These are phyloP conservation scores for Misopates orontium DNA, from an alignment of 257 asterid species.

Conservation along the genomic window DNA sequence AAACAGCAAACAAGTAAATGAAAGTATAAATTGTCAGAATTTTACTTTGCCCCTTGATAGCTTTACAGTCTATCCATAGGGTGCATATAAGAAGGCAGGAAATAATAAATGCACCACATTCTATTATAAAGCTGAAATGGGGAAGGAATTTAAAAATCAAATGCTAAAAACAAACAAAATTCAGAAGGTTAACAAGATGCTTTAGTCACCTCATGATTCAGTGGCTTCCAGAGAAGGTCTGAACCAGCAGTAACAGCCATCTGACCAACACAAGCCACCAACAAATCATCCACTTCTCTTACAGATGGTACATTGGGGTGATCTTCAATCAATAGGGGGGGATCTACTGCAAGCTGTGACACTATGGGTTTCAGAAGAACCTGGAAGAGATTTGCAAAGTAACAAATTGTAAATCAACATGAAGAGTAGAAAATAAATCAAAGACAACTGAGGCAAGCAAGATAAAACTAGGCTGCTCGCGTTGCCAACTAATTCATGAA, in stretches of 20 bases:
- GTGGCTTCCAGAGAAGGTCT: conserved; percentile 90
- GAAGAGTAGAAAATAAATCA: neutral
- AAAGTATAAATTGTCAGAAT: neutral
- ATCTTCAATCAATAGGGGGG: conserved; percentile 55
- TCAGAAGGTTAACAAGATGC: neutral
- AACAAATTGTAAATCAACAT: conserved; percentile 10
- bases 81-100: neutral
- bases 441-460: conserved; percentile 8
- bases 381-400: conserved; percentile 44
- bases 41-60: neutral
- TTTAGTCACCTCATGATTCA: conserved; percentile 80
- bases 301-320: conserved; percentile 59
- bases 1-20: neutral
- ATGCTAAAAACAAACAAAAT: neutral
- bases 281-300: conserved; percentile 66
- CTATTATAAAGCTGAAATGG: neutral
- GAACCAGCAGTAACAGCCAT: conserved; percentile 95
- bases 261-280: conserved; percentile 76
- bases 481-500: conserved; percentile 3
- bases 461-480: neutral
- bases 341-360: conserved; percentile 70
- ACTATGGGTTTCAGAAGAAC: conserved; percentile 82
- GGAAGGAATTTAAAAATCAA: conserved; percentile 10
- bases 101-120: neutral
- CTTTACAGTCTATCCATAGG: neutral